Evolutionary conservation across 306 rosid species (phyloP).

Genomic region (Gastrolobium bilobum): DNA sequence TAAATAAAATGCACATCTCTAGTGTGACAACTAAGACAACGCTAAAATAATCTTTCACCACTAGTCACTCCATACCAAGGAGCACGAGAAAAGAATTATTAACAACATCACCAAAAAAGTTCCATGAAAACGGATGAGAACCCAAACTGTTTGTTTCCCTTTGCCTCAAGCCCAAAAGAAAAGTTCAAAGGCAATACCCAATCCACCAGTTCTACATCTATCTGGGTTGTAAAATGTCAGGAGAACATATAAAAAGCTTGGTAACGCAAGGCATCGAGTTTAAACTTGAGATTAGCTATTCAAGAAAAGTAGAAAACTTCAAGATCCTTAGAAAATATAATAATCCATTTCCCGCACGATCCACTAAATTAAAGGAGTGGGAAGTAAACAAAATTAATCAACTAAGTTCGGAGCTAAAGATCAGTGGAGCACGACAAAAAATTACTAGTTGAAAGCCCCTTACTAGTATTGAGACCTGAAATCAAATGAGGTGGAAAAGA

Average conservation of each 20-base stretch:
- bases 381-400: slow-evolving; percentile 21
- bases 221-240: background rate
- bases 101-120: background rate
- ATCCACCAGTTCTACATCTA: background rate
- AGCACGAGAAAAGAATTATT: background rate
- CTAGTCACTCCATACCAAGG: background rate
- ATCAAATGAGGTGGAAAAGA: background rate
- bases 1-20: background rate
- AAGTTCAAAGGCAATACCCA: background rate
- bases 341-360: background rate
- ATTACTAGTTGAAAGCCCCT: background rate
- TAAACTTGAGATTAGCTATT: background rate
- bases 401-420: slow-evolving; percentile 3
- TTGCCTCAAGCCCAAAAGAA: background rate
- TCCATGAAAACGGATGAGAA: background rate
- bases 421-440: background rate
- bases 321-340: slow-evolving; percentile 45
- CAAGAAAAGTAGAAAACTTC: background rate
- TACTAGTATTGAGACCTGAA: background rate
- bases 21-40: background rate
- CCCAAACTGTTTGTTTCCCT: background rate
- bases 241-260: background rate
- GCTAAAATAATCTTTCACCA: slow-evolving; percentile 1
- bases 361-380: slow-evolving; percentile 1
- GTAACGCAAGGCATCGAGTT: slow-evolving; percentile 16